Base-by-base conservation (phyloP, 2,329 filamentous ascomycete species). In the Dothistroma septosporum region DNA sequence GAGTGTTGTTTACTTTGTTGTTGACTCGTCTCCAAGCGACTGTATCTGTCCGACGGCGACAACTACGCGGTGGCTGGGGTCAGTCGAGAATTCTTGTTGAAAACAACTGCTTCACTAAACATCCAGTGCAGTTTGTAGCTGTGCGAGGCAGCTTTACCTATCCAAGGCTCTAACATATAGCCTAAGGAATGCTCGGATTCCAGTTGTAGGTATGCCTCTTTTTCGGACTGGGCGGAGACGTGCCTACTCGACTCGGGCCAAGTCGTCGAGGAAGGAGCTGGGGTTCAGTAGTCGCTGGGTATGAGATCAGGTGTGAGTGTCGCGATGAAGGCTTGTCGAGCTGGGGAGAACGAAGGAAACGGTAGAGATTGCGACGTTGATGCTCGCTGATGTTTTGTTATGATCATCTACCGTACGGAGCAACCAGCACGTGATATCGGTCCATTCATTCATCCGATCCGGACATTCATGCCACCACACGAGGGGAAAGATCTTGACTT, bases 1-100 rank as follows among this genome's bases (percentile, higher is more conserved):
- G 67, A 61, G 55, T 63, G 66, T 61, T 64, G 58, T 44, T 57
- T 50, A 55, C 41, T 57, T 48, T 52, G 53, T 35, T 49, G 31
- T 55, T 55, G 33, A 56, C 48, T 16, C 59, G 56, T 53, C 58
- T 53, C 37, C 33, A 32, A 37, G 48, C 37, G 53, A 53, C 37
- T 65, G 63, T 57, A 58, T 52, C 46, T 60, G 44, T 60, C 21
- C n/a, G 37, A 10, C 50, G 37, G 33, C 22, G 14, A 19, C 32
- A 32, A 31, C 22, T 50, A 35, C 50, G 24, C 22, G 58, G 58
- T 60, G 58, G 58, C 58, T 60, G 58, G 58, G 19, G 44, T 55
- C 35, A 59, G 57, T 24, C 47, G 21, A 21, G 21, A 28, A 48
- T 14, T 48, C 19, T 12, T 12, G 9, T 12, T 28, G 12, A 19